Base-by-base conservation (phyloP, 1,139 yeast genomes). In the Saccharomyces hybrid region DNA sequence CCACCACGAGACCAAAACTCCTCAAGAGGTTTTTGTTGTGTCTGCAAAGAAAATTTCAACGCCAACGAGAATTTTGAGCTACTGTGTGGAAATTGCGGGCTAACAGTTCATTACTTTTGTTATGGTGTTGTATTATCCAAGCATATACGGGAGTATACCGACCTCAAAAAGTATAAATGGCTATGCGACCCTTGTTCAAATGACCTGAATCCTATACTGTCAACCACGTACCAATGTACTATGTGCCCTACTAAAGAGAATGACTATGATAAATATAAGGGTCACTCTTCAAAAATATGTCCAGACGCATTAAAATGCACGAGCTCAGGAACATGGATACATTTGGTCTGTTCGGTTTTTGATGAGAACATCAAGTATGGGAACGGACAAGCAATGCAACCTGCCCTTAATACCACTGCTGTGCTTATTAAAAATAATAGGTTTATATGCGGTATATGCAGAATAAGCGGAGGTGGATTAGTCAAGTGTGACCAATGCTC, bases 121-220 rank as follows among this genome's bases (percentile, higher is more conserved):
- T 84, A 84, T 63, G 96, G 96, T 1, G 63, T 80, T 5, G 31
- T 57, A 7, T 34, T 52, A 0, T 9, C 51, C 5, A 47, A 49
- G 13, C 20, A 1, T 32, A 49, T 2, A 41, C 49, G 2, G 49
- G 42, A 1, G 30, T 27, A 28, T 8, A 5, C n/a, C 4, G 23
- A 27, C n/a, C 31, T 47, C 1, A 51, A 49, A 42, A 42, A 48
- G 23, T 57, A 70, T 48, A 78, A 75, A 52, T 91, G 98, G 98
- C 70, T 78, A 34, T 91, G 98, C 71, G 97, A 89, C 63, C 78
- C 84, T 2, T 91, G 98, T 66, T 73, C 82, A 3, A 90, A 90
- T 64, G 86, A 84, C 53, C 67, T 82, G 52, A 78, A 80, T 56
- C 93, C 95, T 0, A 63, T 77, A 6, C 74, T 77, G 34, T 78